Evolutionary conservation across 2,329 filamentous ascomycete species (phyloP).

Genomic region (Fusarium solani-melongenae): DNA sequence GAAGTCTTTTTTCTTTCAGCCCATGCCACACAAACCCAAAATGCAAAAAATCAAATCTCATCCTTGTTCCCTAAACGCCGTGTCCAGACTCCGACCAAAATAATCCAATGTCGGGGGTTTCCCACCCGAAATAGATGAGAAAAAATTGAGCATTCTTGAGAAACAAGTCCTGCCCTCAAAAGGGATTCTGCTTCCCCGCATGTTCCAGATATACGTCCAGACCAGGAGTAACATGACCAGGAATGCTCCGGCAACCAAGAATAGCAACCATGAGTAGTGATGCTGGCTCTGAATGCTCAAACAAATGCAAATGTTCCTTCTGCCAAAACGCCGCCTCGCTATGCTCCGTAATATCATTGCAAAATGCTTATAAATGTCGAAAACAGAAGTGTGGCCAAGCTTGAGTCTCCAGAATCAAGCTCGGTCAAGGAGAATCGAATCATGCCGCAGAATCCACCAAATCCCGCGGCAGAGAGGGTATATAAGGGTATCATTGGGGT

Average conservation of each 20-base stretch:
- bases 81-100: constrained; percentile 27
- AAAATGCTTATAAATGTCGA: constrained; percentile 38
- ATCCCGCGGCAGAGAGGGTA: constrained; percentile 36
- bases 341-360: constrained; percentile 50
- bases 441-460: constrained; percentile 24
- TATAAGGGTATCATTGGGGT: constrained; percentile 47
- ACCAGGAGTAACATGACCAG: constrained; percentile 13
- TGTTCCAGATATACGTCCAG: constrained; percentile 26
- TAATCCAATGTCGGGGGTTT: constrained; percentile 10
- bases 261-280: constrained; percentile 26
- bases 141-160: constrained; percentile 15
- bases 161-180: constrained; percentile 25
- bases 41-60: constrained; percentile 19
- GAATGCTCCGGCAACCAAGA: constrained; percentile 22
- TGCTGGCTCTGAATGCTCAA: constrained; percentile 33
- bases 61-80: constrained; percentile 28
- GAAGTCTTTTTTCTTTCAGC: constrained; percentile 38
- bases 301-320: constrained; percentile 40
- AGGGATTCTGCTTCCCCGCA: constrained; percentile 12
- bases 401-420: constrained; percentile 28
- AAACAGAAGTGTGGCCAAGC: constrained; percentile 29
- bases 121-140: constrained; percentile 7
- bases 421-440: constrained; percentile 36
- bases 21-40: constrained; percentile 30
- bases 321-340: constrained; percentile 53